Evolutionary conservation across 805 yeast species (phyloP), one percentile per base, ranked within the genome.

Genomic region (Cephaloascus albidus): DNA sequence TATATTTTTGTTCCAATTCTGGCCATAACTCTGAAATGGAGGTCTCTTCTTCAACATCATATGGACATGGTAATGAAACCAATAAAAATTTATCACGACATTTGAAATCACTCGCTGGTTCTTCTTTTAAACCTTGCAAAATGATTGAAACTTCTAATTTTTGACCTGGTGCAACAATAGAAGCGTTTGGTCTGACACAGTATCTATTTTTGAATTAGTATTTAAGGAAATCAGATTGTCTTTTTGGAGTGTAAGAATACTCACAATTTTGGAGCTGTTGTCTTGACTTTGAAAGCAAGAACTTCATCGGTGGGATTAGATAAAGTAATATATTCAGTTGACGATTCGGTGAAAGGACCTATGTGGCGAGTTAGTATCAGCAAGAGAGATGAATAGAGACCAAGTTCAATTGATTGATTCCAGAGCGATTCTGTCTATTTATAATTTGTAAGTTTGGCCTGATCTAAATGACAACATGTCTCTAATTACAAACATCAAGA

Each of bases 181-280:
- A 78, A 43, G 97, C 90, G 60, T 89, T 93, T 45, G 98, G 98
- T 65, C 96, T 82, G 38, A 93, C 97, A 61, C 96, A 86, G 70
- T 89, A 74, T 26, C 53, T 47, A 31, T 40, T 4, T 19, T 23
- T 8, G 28, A 23, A 15, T 19, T 20, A 36, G 20, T 20, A 36
- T 20, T 40, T 20, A 32, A 32, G n/a, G n/a, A n/a, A n/a, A n/a
- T n/a, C n/a, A n/a, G n/a, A n/a, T n/a, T n/a, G n/a, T n/a, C n/a
- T n/a, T n/a, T n/a, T n/a, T n/a, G n/a, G n/a, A n/a, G n/a, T n/a
- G n/a, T 34, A 28, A 39, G 12, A 34, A 18, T 20, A 49, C 62
- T 8, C 48, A 82, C 61, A 86, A 70, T 61, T 86, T 89, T 44
- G 98, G 98, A 8, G 97, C 97, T 4, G 98, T 93, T 36, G 98